Evolutionary conservation across 78 protist genomes (phyloP).

Genomic region (Dictyostelium capitatum): DNA sequence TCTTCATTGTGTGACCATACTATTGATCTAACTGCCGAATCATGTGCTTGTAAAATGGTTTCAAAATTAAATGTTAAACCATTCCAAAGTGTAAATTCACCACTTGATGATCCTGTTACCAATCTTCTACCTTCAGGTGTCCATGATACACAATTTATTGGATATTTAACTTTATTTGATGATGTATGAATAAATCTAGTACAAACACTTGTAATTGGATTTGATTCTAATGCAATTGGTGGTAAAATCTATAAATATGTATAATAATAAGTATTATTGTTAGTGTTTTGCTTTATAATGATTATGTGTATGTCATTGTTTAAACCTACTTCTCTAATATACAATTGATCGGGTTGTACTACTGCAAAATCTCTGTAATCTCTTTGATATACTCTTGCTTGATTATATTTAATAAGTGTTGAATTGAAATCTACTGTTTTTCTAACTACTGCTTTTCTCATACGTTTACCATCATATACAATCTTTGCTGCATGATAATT

Average conservation of each 20-base stretch:
- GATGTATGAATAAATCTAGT: conserved; percentile 88
- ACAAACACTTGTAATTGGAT: conserved; percentile 78
- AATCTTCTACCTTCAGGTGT: conserved; percentile 94
- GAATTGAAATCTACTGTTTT: conserved; percentile 90
- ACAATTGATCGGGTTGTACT: conserved; percentile 73
- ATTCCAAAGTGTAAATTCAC: conserved; percentile 97
- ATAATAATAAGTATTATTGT: neutral
- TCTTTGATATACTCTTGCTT: conserved; percentile 62
- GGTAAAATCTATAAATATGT: conserved; percentile 73
- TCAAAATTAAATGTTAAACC: conserved; percentile 96
- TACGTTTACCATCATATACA: conserved; percentile 90
- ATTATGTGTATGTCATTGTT: neutral
- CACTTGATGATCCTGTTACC: conserved; percentile 89
- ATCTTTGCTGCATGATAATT: conserved; percentile 79
- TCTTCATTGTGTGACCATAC: conserved; percentile 92
- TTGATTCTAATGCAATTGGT: conserved; percentile 70
- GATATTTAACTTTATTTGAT: conserved; percentile 86
- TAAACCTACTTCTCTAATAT: conserved; percentile 66
- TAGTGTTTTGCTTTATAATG: too few species aligned
- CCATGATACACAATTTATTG: conserved; percentile 90
- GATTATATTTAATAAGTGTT: conserved; percentile 66
- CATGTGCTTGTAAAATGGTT: conserved; percentile 95
- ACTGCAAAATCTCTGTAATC: conserved; percentile 57
- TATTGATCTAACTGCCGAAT: conserved; percentile 92
- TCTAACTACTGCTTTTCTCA: conserved; percentile 86